Evolutionary conservation across 2,329 filamentous ascomycete species (phyloP), one percentile per base, ranked within the genome.

Genomic region (Claviceps paspali): DNA sequence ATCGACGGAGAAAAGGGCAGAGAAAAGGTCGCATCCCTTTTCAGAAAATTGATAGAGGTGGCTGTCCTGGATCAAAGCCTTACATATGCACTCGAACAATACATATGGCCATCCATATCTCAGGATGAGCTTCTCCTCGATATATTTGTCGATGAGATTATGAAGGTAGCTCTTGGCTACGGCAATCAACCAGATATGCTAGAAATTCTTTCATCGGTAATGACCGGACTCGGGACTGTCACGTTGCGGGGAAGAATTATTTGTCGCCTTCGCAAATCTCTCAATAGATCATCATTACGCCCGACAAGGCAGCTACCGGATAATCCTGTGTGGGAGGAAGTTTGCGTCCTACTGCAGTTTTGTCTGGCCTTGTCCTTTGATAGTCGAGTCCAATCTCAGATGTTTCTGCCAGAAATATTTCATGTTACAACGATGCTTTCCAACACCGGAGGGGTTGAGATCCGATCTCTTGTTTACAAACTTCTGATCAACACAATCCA

Each of bases 371-470:
- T 79, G 35, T 81, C 77, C 2, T 82, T 82, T 45, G 73, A 80
- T 51, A 76, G 70, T 44, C 72, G 75, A 17, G 67, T 77, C 11
- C 77, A 82, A 52, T 68, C 76, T 4, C 76, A 81, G 52, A 61
- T 80, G 31, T 82, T 74, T 46, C 57, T 82, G 5, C 76, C 77
- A 0, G 77, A 82, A 50, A 64, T 82, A 32, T 81, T 81, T 50
- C 77, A 82, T 53, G 64, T 81, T 34, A 73, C 80, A 41, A 80
- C 77, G 0, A 79, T 82, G 73, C 62, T 81, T 19, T 72, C 74
- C 26, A 80, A 80, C 46, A 79, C 72, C 2, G 77, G 77, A 6
- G 55, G 65, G 9, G 56, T 65, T 8, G 68, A 73, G 9, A 61
- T 78, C 6, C 66, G 76, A 33, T 53, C 68, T 6, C 59, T 73